These are phyloP conservation scores for Medicago ruthenica DNA, from an alignment of 306 rosid genomes.

Conservation along the genomic window DNA sequence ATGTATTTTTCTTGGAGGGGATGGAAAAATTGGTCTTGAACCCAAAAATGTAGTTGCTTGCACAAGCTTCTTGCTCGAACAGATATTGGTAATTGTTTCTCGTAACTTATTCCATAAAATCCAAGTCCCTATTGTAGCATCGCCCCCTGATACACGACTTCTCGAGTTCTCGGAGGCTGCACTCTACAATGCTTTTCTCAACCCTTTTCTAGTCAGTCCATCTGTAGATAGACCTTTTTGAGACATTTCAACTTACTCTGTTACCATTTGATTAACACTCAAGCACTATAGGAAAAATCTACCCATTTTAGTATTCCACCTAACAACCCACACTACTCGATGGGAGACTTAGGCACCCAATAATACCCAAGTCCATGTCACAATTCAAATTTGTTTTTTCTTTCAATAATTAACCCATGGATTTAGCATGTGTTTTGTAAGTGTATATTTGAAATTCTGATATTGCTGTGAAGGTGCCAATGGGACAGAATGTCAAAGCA, in stretches of 20 bases:
- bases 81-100: conserved; percentile 65
- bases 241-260: neutral
- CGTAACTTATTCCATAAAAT: neutral
- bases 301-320: neutral
- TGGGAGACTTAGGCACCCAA: neutral
- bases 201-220: neutral
- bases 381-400: neutral
- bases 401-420: conserved; percentile 2
- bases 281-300: neutral
- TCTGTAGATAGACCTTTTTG: neutral
- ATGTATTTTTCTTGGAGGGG: conserved; percentile 75
- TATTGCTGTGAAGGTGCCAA: neutral
- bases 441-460: neutral
- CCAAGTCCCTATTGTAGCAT: neutral
- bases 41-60: conserved; percentile 79
- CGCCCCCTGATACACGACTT: neutral
- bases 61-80: conserved; percentile 84
- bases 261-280: neutral
- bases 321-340: neutral
- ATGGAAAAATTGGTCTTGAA: conserved; percentile 78
- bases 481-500: neutral
- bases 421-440: neutral
- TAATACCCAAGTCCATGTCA: neutral
- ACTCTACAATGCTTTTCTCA: neutral
- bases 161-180: neutral